Percentiles rank a stretch among this genome's conserved stretches.
Conservation (phyloP, 805 yeast genomes). For the Pichia pseudocactophila region DNA sequence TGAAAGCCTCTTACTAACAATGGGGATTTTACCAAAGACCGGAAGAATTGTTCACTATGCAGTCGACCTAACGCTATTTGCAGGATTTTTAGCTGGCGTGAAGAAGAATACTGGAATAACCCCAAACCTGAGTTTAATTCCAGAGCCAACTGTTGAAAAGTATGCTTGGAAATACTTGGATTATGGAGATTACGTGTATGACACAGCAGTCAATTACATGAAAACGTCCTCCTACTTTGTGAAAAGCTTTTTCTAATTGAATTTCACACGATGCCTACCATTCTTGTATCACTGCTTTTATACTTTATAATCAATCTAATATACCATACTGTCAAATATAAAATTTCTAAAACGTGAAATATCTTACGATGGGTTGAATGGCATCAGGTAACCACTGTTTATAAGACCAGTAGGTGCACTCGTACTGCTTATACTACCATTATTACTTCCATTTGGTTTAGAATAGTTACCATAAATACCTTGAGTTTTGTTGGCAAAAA, state of each 20-base stretch:
- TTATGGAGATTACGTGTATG: conserved; percentile 79
- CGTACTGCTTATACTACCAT: background rate
- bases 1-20: background rate
- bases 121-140: conserved; percentile 43
- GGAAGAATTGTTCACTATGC: conserved; percentile 49
- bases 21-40: conserved; percentile 11
- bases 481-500: conserved; percentile 17
- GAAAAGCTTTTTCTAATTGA: conserved; percentile 1
- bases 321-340: no score
- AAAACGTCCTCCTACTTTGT: conserved; percentile 66
- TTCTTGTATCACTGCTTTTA: background rate
- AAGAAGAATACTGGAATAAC: conserved; percentile 64
- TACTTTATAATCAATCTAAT: background rate
- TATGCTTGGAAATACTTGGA: conserved; percentile 62
- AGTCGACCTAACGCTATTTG: conserved; percentile 50
- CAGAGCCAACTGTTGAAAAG: conserved; percentile 37
- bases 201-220: conserved; percentile 59
- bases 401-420: conserved; percentile 8
- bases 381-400: conserved; percentile 21
- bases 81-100: conserved; percentile 65
- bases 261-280: background rate
- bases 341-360: background rate
- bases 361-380: conserved; percentile 26
- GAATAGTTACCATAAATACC: conserved; percentile 4
- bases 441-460: background rate